A percentile compares a stretch with the other conserved stretches of the same genome.
Evolutionary conservation across 257 asterid genomes (phyloP).

Genomic region (Marsdenia floribunda): DNA sequence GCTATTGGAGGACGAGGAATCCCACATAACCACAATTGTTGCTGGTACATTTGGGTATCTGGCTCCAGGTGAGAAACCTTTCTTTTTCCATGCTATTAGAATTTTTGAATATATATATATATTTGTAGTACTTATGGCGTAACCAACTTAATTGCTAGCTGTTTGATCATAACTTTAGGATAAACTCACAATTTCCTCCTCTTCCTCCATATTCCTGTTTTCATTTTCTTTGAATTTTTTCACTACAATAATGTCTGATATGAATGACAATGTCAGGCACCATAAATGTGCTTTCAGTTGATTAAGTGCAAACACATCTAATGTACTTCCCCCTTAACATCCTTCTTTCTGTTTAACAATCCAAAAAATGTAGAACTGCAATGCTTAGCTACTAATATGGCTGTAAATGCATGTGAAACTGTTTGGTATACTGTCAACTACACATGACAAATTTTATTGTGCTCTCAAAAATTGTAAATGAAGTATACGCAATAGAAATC

Average conservation of each 20-base stretch:
- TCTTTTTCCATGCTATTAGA: not conserved
- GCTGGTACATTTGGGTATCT: slow-evolving; percentile 97
- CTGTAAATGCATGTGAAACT: not conserved
- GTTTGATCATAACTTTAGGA: not conserved
- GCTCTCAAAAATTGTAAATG: not conserved
- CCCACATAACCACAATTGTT: slow-evolving; percentile 94
- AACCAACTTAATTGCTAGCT: not conserved
- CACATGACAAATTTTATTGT: not conserved
- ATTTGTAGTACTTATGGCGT: not conserved
- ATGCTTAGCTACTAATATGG: not conserved
- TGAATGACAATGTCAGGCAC: not conserved
- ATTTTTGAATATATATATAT: not conserved
- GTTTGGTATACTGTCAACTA: not conserved
- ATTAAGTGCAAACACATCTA: not conserved
- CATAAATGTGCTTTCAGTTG: not conserved
- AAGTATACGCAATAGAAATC: not conserved
- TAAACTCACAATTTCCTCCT: not conserved
- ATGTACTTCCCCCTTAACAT: not conserved
- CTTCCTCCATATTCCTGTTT: not conserved
- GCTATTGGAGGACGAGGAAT: slow-evolving; percentile 83
- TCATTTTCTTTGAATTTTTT: not conserved
- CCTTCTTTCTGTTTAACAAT: not conserved
- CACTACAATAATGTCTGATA: not conserved
- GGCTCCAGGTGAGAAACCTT: slow-evolving; percentile 68
- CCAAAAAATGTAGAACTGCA: not conserved